phyloP scores from a whole-genome alignment of 768 basidiomycete species.

The Glaciozyma martinii region DNA sequence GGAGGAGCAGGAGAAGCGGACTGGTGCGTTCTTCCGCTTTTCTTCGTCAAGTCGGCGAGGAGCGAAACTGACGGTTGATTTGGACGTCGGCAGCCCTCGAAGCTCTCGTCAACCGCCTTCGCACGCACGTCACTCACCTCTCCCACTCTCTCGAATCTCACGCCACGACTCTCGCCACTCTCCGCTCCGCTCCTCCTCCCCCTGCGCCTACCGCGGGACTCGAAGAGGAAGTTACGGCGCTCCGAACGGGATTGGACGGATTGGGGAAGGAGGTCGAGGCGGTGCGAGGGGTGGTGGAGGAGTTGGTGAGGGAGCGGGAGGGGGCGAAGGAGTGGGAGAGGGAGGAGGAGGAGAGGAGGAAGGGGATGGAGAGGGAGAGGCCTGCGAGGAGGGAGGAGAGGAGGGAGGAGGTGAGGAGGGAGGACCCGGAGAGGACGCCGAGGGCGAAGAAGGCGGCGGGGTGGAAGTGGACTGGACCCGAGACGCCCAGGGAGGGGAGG shows the following conservation, averaged over 20 bases:
- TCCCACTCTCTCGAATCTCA: slow-evolving; percentile 7
- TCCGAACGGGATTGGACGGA: slow-evolving; percentile 67
- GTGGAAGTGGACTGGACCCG: slow-evolving; percentile 31
- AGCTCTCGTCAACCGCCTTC: slow-evolving; percentile 4
- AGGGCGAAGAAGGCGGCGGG: slow-evolving; percentile 9
- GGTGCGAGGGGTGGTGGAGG: slow-evolving; percentile 75
- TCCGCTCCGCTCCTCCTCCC: not conserved
- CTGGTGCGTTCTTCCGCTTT: not conserved
- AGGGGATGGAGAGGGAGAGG: slow-evolving; percentile 18
- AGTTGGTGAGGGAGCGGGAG: slow-evolving; percentile 55
- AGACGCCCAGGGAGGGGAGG: slow-evolving; percentile 26
- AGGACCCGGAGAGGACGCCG: slow-evolving; percentile 9
- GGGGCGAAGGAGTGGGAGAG: slow-evolving; percentile 28
- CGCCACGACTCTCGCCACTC: slow-evolving; percentile 1
- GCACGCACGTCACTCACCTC: slow-evolving; percentile 11
- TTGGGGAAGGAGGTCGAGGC: slow-evolving; percentile 79
- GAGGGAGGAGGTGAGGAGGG: not conserved
- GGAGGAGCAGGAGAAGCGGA: slow-evolving; percentile 14
- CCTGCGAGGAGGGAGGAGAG: slow-evolving; percentile 8
- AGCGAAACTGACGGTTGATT: not conserved
- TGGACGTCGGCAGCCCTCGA: slow-evolving; percentile 11
- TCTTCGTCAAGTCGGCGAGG: not conserved
- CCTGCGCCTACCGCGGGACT: slow-evolving; percentile 5
- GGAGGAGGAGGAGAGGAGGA: slow-evolving; percentile 35
- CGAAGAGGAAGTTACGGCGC: slow-evolving; percentile 53